Conservation (phyloP, 345 rosid genomes). For the Eucalyptus erythrocorys region DNA sequence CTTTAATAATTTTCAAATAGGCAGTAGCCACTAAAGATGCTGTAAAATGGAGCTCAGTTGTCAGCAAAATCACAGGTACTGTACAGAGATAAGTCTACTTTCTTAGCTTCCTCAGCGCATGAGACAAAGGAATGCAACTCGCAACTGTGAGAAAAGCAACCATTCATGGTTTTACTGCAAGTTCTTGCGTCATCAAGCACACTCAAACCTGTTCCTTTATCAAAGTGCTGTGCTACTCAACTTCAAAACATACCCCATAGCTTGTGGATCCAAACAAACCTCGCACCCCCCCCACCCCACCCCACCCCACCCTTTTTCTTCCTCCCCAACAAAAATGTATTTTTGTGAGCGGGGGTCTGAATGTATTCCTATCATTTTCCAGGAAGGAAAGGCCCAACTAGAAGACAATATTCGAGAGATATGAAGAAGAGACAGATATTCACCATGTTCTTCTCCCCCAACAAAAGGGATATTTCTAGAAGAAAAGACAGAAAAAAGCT, state of each 20-base stretch:
- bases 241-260: neutral
- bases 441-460: neutral
- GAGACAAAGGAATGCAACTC: neutral
- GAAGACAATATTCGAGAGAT: neutral
- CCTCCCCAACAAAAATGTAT: too few relatives aligned
- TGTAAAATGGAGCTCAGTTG: neutral
- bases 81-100: neutral
- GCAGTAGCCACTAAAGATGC: neutral
- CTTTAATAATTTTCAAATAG: neutral
- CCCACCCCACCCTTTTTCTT: too few relatives aligned
- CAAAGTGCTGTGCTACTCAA: neutral
- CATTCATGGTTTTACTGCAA: neutral
- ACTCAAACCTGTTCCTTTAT: neutral
- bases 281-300: accelerated
- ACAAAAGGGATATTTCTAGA: neutral
- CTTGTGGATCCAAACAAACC: neutral
- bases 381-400: neutral
- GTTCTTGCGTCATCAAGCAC: neutral
- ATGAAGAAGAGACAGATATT: neutral
- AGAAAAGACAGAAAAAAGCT: neutral
- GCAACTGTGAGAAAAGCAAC: neutral
- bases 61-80: neutral
- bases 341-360: neutral
- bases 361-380: neutral
- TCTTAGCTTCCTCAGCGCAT: neutral